Evolutionary conservation across 441 rosid genomes (phyloP).

Genomic region (Populus tomentosa): DNA sequence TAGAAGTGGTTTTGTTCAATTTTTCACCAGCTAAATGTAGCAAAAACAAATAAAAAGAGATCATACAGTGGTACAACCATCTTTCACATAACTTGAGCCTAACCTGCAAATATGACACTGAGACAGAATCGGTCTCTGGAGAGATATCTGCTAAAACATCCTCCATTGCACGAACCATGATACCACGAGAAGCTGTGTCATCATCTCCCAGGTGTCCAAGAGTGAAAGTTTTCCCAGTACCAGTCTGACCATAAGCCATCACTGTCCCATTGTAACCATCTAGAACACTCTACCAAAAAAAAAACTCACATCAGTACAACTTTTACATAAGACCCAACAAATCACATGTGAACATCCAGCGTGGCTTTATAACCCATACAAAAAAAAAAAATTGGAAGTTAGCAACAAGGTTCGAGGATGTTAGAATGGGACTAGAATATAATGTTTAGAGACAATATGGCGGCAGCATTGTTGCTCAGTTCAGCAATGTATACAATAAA

Average conservation of each 20-base stretch:
- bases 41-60: constrained; percentile 4
- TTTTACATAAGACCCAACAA: background rate
- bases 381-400: background rate
- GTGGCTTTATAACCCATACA: background rate
- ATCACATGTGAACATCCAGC: background rate
- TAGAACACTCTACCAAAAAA: constrained; percentile 67
- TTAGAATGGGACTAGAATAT: background rate
- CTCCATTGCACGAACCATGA: constrained; percentile 99
- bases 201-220: constrained; percentile 87
- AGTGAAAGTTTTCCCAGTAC: constrained; percentile 97
- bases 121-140: constrained; percentile 67
- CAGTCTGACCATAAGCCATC: constrained; percentile 99
- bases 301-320: background rate
- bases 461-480: background rate
- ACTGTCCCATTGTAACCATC: constrained; percentile 99
- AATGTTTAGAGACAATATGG: background rate
- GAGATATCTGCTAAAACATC: constrained; percentile 71
- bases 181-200: constrained; percentile 91
- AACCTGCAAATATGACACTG: constrained; percentile 94
- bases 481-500: constrained; percentile 1
- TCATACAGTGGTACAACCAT: background rate
- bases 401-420: background rate
- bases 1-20: background rate
- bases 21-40: background rate
- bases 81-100: background rate